Base-by-base conservation (phyloP, 768 basidiomycete genomes). In the Ramaria sp. region DNA sequence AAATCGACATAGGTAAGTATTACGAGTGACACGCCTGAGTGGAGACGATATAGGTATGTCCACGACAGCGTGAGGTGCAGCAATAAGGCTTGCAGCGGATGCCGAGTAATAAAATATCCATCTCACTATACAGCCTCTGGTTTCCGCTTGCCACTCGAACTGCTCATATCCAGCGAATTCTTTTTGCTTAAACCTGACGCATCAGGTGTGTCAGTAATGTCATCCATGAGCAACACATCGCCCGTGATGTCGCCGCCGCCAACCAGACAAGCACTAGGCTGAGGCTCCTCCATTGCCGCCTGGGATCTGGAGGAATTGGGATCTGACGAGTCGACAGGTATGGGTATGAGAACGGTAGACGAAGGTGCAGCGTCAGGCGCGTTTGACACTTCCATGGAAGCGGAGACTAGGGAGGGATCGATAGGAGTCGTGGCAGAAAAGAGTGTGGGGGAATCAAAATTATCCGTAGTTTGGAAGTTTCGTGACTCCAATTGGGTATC, bases 231-330 rank as follows among this genome's bases (percentile, higher is more conserved):
- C 27, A 42, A 24, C 10, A 13, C 59, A 25, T 59, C 37, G 20
- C 78, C 79, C 28, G 68, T 63, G 22, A 69, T 65, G 16, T 78
- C 78, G 18, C 76, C 75, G 1, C 73, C 77, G 18, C 80, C 82
- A n/a, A 84, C 74, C 13, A 84, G 64, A 42, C 79, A 77, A 50
- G 84, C 73, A 12, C 78, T 80, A 10, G 72, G 67, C 44, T 73
- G 71, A 18, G 71, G 18, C 15, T 50, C 48, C 45, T 47, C 45
- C 28, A 1, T n/a, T 22, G 20, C 39, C 28, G 22, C 45, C 45
- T 7, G 45, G 45, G 45, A 9, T 24, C 13, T 24, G 10, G 1
- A 16, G 45, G 25, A n/a, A 16, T 27, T 25, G 25, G 4, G 45
- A 18, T 22, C 25, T 30, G 24, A 47, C 18, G 25, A 16, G 13